Base-by-base conservation (phyloP, 2,329 filamentous ascomycete species). In the Apiospora saccharicola region DNA sequence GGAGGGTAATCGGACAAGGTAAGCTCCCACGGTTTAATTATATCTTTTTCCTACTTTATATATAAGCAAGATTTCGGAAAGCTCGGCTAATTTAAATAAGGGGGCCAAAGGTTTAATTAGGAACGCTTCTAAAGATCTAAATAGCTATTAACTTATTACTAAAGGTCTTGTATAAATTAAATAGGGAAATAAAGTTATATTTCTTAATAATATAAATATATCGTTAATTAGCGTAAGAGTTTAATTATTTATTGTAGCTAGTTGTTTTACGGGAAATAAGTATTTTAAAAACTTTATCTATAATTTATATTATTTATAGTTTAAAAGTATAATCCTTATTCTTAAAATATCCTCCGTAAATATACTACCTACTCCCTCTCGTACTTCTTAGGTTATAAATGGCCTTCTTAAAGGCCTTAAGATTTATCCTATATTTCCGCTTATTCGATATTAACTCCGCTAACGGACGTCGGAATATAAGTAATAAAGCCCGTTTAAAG, bases 401-500 rank as follows among this genome's bases (percentile, higher is more conserved):
- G n/a, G 67, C 26, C 41, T 47, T 26, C 26, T 26, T 68, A 43
- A 43, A 12, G 41, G 19, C 61, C 61, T 43, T 43, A 47, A 47
- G 44, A 47, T 47, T 47, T 30, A 30, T 16, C 53, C 67, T 19
- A 3, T 8, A n/a, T 68, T 68, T 68, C 67, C 67, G 67, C 26
- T 68, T 68, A 16, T 68, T 68, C 41, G 41, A 22, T n/a, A 68
- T 13, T 16, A 68, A 46, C 67, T 68, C 19, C 41, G 67, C 67
- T 12, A 68, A 22, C n/a, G 67, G 67, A 47, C 24, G 67, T 68
- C 30, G 41, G 26, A 8, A 41, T 19, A n/a, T 24, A 37, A 68
- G 41, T 41, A 68, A 46, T 46, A n/a, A 68, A 43, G 44, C 67
- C 41, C 67, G 41, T 41, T 68, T 41, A 46, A 68, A 68, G 44